A percentile compares a stretch with the other conserved stretches of the same genome.
These are phyloP conservation scores for Camellia sinensis DNA, from an alignment of 148 eudicot genomes.

Conservation along the genomic window DNA sequence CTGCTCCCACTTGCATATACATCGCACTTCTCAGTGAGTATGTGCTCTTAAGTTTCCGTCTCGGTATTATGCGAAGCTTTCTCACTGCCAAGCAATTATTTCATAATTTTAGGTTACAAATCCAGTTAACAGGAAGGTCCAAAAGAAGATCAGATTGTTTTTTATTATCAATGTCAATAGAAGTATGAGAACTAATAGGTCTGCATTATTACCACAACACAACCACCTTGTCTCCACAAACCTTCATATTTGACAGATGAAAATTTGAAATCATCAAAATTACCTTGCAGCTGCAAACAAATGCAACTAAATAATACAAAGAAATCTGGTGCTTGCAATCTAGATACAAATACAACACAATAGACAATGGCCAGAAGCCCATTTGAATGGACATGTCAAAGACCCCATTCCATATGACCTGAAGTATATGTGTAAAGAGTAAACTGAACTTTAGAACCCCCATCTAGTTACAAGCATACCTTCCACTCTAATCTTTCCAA, in stretches of 20 bases:
- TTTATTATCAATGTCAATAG: background rate
- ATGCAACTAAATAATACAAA: background rate
- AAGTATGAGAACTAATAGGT: background rate
- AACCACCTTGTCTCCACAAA: background rate
- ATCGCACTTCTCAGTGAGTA: slow-evolving; percentile 56
- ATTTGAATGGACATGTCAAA: background rate
- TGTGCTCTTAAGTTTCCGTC: slow-evolving; percentile 64
- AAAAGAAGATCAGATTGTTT: background rate
- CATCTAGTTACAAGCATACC: slow-evolving; percentile 31
- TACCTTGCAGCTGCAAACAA: background rate
- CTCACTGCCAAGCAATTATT: slow-evolving; percentile 43
- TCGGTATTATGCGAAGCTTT: slow-evolving; percentile 68
- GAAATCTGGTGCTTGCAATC: background rate
- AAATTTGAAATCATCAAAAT: background rate
- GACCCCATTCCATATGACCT: background rate
- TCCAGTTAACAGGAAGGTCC: background rate
- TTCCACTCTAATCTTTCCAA: slow-evolving; percentile 76
- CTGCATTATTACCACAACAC: background rate
- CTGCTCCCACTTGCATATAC: slow-evolving; percentile 71
- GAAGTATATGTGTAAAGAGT: background rate
- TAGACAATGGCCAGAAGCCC: background rate
- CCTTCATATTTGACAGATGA: background rate
- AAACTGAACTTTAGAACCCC: background rate
- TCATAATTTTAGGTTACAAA: background rate
- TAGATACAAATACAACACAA: background rate